phyloP scores from a whole-genome alignment of 2,329 filamentous ascomycete species.

The Diaporthe citriasiana region DNA sequence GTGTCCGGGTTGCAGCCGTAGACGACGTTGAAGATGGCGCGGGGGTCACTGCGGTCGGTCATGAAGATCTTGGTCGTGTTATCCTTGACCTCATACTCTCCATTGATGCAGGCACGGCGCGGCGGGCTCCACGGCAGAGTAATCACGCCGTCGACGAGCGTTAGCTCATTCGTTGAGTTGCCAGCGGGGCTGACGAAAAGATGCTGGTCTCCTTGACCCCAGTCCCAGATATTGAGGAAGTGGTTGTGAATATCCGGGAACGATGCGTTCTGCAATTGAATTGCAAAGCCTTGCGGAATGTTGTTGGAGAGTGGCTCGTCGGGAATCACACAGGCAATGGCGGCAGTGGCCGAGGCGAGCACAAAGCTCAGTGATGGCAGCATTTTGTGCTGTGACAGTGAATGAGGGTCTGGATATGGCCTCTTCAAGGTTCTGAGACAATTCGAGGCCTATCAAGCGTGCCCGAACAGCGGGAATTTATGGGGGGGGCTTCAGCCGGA shows the following conservation, averaged over 20 bases:
- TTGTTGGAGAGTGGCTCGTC: slow-evolving; percentile 49
- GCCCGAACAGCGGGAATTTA: slow-evolving; percentile 6
- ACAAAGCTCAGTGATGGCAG: background rate
- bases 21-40: slow-evolving; percentile 56
- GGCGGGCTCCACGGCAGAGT: slow-evolving; percentile 48
- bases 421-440: background rate
- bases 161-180: slow-evolving; percentile 53
- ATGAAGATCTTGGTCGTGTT: slow-evolving; percentile 65
- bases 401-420: too few species aligned
- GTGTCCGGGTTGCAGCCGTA: slow-evolving; percentile 60
- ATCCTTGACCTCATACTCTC: slow-evolving; percentile 58
- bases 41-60: slow-evolving; percentile 59
- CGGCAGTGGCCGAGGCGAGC: slow-evolving; percentile 11
- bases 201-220: slow-evolving; percentile 57
- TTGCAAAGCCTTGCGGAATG: slow-evolving; percentile 52
- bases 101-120: slow-evolving; percentile 57
- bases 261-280: slow-evolving; percentile 55
- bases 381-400: background rate
- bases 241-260: slow-evolving; percentile 55
- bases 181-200: slow-evolving; percentile 56
- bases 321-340: slow-evolving; percentile 51
- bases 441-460: background rate
- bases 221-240: slow-evolving; percentile 55
- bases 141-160: slow-evolving; percentile 56
- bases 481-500: background rate